Percentiles rank a stretch among this genome's conserved stretches.
Evolutionary conservation across 2,329 filamentous ascomycete genomes (phyloP).

Genomic region (Diaporthe vaccinii): DNA sequence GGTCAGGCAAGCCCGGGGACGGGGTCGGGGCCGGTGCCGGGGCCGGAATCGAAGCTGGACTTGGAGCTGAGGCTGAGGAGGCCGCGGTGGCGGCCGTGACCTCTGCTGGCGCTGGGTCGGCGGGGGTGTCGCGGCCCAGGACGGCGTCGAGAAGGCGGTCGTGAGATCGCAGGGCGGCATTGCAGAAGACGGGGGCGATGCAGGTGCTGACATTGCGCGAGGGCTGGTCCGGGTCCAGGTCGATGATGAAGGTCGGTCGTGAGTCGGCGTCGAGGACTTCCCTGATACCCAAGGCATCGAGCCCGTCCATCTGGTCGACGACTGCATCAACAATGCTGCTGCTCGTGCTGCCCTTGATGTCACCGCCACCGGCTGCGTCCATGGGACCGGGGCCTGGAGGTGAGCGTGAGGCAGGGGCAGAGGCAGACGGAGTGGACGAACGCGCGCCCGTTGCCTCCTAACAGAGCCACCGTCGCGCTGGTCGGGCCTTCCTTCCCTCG

Average conservation of each 20-base stretch:
- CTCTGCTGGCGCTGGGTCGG: neutral
- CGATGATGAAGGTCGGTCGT: conserved; percentile 54
- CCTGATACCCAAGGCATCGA: conserved; percentile 44
- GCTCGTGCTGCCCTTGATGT: neutral
- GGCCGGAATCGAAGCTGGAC: too few relatives aligned
- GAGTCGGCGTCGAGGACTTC: conserved; percentile 55
- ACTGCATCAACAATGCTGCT: conserved; percentile 32
- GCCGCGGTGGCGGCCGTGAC: neutral
- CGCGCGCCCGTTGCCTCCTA: conserved; percentile 22
- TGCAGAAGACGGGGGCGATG: conserved; percentile 54
- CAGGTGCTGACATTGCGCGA: conserved; percentile 39
- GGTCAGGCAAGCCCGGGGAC: neutral
- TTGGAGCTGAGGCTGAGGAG: neutral
- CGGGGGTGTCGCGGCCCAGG: conserved; percentile 1
- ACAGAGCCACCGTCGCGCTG: conserved; percentile 31
- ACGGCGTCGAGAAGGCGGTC: conserved; percentile 52
- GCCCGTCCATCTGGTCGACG: conserved; percentile 40
- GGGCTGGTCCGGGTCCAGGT: conserved; percentile 53
- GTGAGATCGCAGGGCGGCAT: conserved; percentile 51
- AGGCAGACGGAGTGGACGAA: neutral
- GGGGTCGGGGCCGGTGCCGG: neutral
- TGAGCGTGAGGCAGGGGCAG: neutral
- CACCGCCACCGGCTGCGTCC: conserved; percentile 21
- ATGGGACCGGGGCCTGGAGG: conserved; percentile 8
- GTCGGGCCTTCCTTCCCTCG: neutral